Conservation (phyloP, 2,329 filamentous ascomycete genomes). For the Fusarium nodosum region DNA sequence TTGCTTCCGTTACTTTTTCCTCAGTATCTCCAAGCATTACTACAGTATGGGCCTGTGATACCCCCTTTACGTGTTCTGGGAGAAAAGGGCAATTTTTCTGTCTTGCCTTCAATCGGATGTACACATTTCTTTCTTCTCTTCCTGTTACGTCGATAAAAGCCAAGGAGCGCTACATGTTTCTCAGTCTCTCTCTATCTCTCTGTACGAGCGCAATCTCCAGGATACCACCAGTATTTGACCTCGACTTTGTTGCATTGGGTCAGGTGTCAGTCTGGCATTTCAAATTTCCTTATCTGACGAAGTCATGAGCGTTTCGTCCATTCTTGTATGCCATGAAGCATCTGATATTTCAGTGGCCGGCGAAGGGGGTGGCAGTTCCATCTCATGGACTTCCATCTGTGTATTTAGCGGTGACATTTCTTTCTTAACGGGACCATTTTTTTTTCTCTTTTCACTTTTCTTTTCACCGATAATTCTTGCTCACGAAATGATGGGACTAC, state of each 20-base stretch:
- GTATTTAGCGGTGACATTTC: conserved; percentile 48
- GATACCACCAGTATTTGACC: conserved; percentile 49
- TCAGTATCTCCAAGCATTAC: conserved; percentile 40
- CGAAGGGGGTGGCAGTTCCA: conserved; percentile 42
- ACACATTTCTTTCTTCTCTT: conserved; percentile 50
- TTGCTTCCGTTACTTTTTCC: conserved; percentile 46
- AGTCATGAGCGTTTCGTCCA: conserved; percentile 48
- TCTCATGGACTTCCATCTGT: conserved; percentile 45
- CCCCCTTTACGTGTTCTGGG: conserved; percentile 33
- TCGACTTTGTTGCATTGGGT: conserved; percentile 45
- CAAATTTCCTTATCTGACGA: conserved; percentile 45
- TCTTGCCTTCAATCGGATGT: conserved; percentile 49
- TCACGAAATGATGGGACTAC: conserved; percentile 35
- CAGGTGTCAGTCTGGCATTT: conserved; percentile 46
- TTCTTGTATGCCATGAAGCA: conserved; percentile 45
- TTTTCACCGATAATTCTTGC: conserved; percentile 35
- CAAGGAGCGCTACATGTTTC: conserved; percentile 46
- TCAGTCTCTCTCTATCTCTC: conserved; percentile 44
- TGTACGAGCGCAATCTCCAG: conserved; percentile 49
- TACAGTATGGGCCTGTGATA: conserved; percentile 42
- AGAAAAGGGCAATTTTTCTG: conserved; percentile 45
- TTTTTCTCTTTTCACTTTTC: conserved; percentile 21
- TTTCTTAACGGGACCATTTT: conserved; percentile 42
- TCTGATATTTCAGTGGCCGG: conserved; percentile 46
- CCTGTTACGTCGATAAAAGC: conserved; percentile 48